phyloP scores from a whole-genome alignment of 192 early-diverging fungal species.

The Dimargaris cristalligena region DNA sequence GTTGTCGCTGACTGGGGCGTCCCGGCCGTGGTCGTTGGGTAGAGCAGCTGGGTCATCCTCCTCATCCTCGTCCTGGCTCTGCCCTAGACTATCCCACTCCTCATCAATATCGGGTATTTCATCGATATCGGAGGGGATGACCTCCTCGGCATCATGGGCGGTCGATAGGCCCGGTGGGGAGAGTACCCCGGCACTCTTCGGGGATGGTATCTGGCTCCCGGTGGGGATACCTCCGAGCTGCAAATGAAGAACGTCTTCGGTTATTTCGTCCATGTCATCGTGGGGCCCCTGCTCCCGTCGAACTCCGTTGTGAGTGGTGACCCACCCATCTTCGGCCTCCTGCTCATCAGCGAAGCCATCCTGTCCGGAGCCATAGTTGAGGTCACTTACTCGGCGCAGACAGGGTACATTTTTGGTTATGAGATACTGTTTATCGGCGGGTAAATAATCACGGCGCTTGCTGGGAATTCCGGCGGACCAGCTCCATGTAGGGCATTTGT shows the following conservation, averaged over 20 bases:
- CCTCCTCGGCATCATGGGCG: conserved; percentile 30
- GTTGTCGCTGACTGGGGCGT: conserved; percentile 55
- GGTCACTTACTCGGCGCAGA: conserved; percentile 61
- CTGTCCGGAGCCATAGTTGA: conserved; percentile 40
- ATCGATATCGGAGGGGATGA: conserved; percentile 62
- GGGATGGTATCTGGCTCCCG: not conserved
- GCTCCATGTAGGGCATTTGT: conserved; percentile 96
- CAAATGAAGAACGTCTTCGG: conserved; percentile 19
- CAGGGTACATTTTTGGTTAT: conserved; percentile 93
- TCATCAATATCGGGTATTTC: conserved; percentile 88
- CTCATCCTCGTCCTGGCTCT: conserved; percentile 37
- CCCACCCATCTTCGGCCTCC: conserved; percentile 62
- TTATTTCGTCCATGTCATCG: conserved; percentile 39
- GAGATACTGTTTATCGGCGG: conserved; percentile 81
- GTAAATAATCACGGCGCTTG: conserved; percentile 73
- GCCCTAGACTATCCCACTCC: conserved; percentile 40
- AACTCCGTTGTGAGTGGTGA: conserved; percentile 59
- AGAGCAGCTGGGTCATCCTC: conserved; percentile 56
- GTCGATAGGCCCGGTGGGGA: not conserved
- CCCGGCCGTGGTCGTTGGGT: conserved; percentile 3
- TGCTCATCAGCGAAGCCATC: conserved; percentile 29
- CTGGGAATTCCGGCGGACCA: conserved; percentile 54
- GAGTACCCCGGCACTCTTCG: not conserved
- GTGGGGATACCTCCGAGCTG: not conserved
- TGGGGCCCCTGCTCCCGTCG: conserved; percentile 15